Evolutionary conservation across 352 stramenopile genomes (phyloP).

Genomic region (Labyrinthula sp.): DNA sequence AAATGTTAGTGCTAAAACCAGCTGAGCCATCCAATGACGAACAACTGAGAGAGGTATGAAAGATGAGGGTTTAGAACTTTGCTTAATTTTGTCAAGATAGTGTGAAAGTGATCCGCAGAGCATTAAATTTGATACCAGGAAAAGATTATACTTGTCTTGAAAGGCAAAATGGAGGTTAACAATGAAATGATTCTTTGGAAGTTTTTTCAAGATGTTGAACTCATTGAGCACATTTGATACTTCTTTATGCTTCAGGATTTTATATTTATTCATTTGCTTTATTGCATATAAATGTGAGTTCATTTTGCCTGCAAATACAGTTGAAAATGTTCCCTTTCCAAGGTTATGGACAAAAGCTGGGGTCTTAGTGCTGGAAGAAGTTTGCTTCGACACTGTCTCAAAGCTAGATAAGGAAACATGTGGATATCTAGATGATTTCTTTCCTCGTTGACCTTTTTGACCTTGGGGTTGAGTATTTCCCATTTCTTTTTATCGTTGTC

Average conservation of each 20-base stretch:
- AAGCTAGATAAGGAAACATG: no score
- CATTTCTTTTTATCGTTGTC: no score
- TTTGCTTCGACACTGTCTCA: no score
- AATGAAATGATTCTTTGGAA: conserved; percentile 22
- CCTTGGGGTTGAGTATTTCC: no score
- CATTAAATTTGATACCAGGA: conserved; percentile 26
- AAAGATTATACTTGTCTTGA: conserved; percentile 20
- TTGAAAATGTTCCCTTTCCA: no score
- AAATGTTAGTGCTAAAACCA: conserved; percentile 17
- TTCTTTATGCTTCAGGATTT: conserved; percentile 13
- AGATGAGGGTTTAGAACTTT: no score
- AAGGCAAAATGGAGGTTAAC: conserved; percentile 27
- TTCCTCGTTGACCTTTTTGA: no score
- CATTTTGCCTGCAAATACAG: no score
- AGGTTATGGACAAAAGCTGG: no score
- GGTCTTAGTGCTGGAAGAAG: no score
- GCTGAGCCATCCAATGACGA: conserved; percentile 10
- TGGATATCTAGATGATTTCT: no score
- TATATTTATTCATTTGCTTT: conserved; percentile 28
- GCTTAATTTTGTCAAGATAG: conserved; percentile 8
- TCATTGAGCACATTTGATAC: conserved; percentile 24
- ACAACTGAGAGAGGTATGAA: conserved; percentile 6
- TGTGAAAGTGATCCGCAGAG: conserved; percentile 16
- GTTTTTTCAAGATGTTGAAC: conserved; percentile 13
- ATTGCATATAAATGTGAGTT: no score